phyloP scores from a whole-genome alignment of 2,329 filamentous ascomycete genomes.

The Bipolaris zeicola region DNA sequence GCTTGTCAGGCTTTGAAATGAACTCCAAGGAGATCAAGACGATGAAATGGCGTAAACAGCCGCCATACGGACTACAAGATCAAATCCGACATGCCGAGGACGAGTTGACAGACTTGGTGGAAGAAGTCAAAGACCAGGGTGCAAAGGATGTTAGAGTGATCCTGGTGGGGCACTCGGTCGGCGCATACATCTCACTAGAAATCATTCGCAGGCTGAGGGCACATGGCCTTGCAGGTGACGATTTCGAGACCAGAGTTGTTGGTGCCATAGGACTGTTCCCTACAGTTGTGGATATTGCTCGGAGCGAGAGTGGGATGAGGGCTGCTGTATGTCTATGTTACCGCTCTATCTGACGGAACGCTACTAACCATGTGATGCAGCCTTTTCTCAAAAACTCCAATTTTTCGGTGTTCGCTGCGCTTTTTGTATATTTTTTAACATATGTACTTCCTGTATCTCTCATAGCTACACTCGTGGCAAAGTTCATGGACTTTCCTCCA shows the following conservation, averaged over 20 bases:
- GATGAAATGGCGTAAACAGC: slow-evolving; percentile 28
- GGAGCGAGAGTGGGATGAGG: slow-evolving; percentile 51
- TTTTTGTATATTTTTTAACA: slow-evolving; percentile 53
- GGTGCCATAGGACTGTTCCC: slow-evolving; percentile 53
- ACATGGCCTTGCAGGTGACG: slow-evolving; percentile 25
- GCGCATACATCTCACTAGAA: slow-evolving; percentile 55
- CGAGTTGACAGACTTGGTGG: slow-evolving; percentile 50
- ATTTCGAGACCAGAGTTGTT: slow-evolving; percentile 33
- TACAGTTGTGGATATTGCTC: slow-evolving; percentile 54
- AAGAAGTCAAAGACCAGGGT: slow-evolving; percentile 26
- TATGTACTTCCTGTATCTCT: slow-evolving; percentile 49
- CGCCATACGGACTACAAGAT: slow-evolving; percentile 53
- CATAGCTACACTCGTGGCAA: slow-evolving; percentile 51
- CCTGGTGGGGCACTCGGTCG: slow-evolving; percentile 56
- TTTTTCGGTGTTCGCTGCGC: slow-evolving; percentile 32
- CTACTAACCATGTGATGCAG: slow-evolving; percentile 19
- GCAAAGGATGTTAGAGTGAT: slow-evolving; percentile 40
- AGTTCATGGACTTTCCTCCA: slow-evolving; percentile 51
- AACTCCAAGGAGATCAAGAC: slow-evolving; percentile 26
- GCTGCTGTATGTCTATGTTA: slow-evolving; percentile 42
- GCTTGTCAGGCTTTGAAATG: slow-evolving; percentile 53
- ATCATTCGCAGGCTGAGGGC: slow-evolving; percentile 44
- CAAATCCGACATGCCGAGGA: slow-evolving; percentile 58
- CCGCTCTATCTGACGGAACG: neutral
- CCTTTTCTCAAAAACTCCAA: slow-evolving; percentile 35